Conservation (phyloP, 1,284 basidiomycete genomes). For the Ceratobasidium sp. region DNA sequence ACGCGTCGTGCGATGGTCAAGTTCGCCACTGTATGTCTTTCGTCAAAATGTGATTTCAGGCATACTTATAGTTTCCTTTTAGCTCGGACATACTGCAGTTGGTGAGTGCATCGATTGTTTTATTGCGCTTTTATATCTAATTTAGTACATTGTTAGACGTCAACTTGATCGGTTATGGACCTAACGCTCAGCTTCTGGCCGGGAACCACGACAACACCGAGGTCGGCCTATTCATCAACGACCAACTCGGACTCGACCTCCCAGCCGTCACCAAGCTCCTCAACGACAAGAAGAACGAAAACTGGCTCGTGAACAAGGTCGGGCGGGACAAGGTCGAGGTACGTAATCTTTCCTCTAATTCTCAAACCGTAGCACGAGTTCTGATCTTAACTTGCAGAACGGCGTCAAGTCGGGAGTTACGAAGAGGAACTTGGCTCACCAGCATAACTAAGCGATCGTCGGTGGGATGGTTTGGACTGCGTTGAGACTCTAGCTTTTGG, state of each 20-base stretch:
- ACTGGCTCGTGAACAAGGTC: constrained; percentile 42
- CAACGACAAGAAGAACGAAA: constrained; percentile 42
- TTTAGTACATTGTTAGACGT: constrained; percentile 20
- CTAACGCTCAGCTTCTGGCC: constrained; percentile 28
- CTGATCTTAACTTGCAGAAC: background rate
- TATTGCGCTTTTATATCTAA: background rate
- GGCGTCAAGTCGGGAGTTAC: constrained; percentile 31
- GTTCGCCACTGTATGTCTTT: constrained; percentile 30
- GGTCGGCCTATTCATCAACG: constrained; percentile 45
- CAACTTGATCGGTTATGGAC: constrained; percentile 46
- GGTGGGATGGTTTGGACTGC: background rate
- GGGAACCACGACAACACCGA: constrained; percentile 45
- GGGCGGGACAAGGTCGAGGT: constrained; percentile 43
- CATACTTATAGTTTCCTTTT: background rate
- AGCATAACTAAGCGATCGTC: constrained; percentile 3
- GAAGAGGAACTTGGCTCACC: constrained; percentile 4
- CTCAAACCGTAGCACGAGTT: background rate
- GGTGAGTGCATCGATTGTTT: constrained; percentile 8
- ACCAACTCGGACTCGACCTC: constrained; percentile 42
- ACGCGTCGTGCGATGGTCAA: constrained; percentile 45
- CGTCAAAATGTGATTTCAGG: background rate
- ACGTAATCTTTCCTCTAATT: background rate
- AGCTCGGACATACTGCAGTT: constrained; percentile 41
- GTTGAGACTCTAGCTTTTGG: background rate
- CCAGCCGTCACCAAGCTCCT: constrained; percentile 40